Conservation (phyloP, 2,329 filamentous ascomycete species). For the Atkinsonella texensis region DNA sequence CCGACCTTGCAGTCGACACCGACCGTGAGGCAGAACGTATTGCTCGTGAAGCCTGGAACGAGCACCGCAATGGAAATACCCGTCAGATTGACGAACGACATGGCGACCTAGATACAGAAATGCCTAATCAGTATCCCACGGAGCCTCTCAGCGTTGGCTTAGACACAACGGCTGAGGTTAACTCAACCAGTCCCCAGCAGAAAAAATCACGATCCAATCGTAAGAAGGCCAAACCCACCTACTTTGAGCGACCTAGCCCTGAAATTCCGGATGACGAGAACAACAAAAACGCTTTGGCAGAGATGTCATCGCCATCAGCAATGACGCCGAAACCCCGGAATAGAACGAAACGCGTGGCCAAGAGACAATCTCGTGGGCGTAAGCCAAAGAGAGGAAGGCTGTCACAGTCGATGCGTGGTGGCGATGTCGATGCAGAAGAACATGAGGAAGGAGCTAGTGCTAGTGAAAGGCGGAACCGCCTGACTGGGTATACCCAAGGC, state of each 20-base stretch:
- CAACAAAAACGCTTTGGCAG: constrained; percentile 9
- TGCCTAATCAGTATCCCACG: constrained; percentile 5
- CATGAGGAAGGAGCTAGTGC: constrained; percentile 8
- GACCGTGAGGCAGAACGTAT: constrained; percentile 18
- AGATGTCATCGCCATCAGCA: constrained; percentile 23
- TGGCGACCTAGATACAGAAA: background rate
- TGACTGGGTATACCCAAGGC: constrained; percentile 23
- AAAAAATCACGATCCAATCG: constrained; percentile 23
- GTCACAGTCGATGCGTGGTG: constrained; percentile 14
- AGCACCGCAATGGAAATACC: constrained; percentile 19
- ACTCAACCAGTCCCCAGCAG: constrained; percentile 5
- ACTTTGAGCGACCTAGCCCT: constrained; percentile 22
- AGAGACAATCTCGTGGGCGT: constrained; percentile 11
- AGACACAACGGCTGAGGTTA: constrained; percentile 4
- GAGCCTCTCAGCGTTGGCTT: background rate
- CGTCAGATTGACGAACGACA: constrained; percentile 7
- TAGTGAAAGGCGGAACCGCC: constrained; percentile 13
- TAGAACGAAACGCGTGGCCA: constrained; percentile 18
- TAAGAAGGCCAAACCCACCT: constrained; percentile 38
- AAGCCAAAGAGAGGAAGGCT: constrained; percentile 9
- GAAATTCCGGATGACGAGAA: constrained; percentile 12
- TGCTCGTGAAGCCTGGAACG: constrained; percentile 23
- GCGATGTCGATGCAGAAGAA: constrained; percentile 10
- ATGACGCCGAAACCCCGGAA: constrained; percentile 18
- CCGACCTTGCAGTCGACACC: background rate